Base-by-base conservation (phyloP, 1,284 basidiomycete species). In the Filobasidium uniguttulatum region DNA sequence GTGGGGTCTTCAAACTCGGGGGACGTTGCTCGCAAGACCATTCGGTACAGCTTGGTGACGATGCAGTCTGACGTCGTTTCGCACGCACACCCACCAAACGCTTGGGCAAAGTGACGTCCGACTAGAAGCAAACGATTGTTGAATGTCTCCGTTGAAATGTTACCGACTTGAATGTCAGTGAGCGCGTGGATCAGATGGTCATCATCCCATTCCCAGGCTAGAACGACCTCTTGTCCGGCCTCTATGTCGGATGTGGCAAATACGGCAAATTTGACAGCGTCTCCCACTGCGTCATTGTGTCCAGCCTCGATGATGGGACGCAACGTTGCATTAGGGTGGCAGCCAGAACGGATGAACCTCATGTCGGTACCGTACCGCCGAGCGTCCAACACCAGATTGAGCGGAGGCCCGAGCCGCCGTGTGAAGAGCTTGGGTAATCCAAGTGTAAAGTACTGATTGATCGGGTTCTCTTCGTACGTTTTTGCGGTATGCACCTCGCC, bases 201-300 rank as follows among this genome's bases (percentile, higher is more conserved):
- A 60, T 96, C 90, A 59, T 94, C 90, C 91, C 90, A 96, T 64
- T 94, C 89, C 89, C 91, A 97, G 0, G 83, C 85, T 0, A 96
- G 68, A 0, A 91, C 80, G 34, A 97, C 78, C 69, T 97, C 93
- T 59, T 93, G 88, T 45, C 82, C 76, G 31, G 79, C 77, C 53
- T 77, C 77, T 53, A 96, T 75, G 57, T 88, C 83, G 15, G 79
- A 70, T 17, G 83, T 66, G 0, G 89, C 86, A 59, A 93, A 96
- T 1, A 96, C 70, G 0, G 82, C 90, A 62, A 96, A 90, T 1
- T 74, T 71, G 22, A 75, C 22, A 73, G 3, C 70, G 69, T 40
- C 59, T 56, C 25, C 49, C 45, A 15, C 38, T 46, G 33, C 54
- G 20, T 46, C 52, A 31, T 55, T 25, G 31, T 9, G 9, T n/a